These are phyloP conservation scores for Calcarisporium arbuscula DNA, from an alignment of 2,329 filamentous ascomycete genomes.

Conservation along the genomic window DNA sequence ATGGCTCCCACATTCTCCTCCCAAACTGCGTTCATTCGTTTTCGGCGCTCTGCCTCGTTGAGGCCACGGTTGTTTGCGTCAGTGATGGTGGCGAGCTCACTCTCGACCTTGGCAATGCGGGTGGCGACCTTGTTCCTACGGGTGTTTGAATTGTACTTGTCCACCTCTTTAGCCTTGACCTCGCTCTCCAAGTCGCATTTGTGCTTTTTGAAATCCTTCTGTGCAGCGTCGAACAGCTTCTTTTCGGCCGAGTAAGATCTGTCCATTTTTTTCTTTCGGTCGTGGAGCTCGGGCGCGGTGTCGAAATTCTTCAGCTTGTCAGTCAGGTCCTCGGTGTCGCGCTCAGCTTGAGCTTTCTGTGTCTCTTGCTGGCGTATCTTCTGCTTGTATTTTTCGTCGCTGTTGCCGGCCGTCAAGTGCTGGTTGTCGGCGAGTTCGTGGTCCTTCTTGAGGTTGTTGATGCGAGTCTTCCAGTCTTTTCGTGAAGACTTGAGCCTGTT, in stretches of 20 bases:
- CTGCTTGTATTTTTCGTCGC: constrained; percentile 69
- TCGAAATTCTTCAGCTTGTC: constrained; percentile 59
- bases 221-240: constrained; percentile 52
- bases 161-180: constrained; percentile 55
- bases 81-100: constrained; percentile 63
- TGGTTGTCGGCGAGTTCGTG: constrained; percentile 63
- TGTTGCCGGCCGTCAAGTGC: constrained; percentile 62
- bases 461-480: constrained; percentile 67
- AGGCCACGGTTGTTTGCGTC: constrained; percentile 62
- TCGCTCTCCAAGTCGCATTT: constrained; percentile 58
- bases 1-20: constrained; percentile 39
- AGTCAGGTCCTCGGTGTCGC: constrained; percentile 46
- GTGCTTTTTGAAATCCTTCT: constrained; percentile 48
- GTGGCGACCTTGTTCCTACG: constrained; percentile 68
- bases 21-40: constrained; percentile 42
- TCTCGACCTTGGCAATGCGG: constrained; percentile 66
- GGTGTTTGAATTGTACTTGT: constrained; percentile 55
- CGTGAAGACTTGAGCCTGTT: constrained; percentile 62
- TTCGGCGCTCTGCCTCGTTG: constrained; percentile 55
- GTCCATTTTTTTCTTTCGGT: constrained; percentile 50
- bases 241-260: constrained; percentile 48
- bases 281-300: constrained; percentile 55
- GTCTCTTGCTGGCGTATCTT: constrained; percentile 70
- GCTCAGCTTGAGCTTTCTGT: constrained; percentile 60
- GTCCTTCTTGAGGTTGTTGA: constrained; percentile 64